A percentile compares a stretch with the other conserved stretches of the same genome.
phyloP scores from a whole-genome alignment of 495 filamentous ascomycete genomes.

The Lasiosphaeria ovina region DNA sequence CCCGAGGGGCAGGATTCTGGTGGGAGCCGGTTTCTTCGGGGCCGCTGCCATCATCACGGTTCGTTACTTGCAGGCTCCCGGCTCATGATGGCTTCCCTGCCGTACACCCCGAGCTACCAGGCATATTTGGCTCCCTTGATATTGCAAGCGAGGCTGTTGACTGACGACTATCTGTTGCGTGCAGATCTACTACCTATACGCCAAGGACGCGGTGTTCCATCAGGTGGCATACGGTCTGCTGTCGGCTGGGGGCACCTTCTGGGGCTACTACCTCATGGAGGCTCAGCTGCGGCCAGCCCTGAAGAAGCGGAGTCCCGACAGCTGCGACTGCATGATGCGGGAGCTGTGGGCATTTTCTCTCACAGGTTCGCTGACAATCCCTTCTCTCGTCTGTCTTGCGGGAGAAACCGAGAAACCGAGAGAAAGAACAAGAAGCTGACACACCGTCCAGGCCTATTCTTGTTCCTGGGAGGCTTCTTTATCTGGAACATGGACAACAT shows the following conservation, averaged over 20 bases:
- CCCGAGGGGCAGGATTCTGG: conserved; percentile 46
- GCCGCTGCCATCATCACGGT: conserved; percentile 78
- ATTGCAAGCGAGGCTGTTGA: background rate
- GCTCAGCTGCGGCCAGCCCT: conserved; percentile 63
- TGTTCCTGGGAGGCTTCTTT: conserved; percentile 80
- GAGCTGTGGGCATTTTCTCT: conserved; percentile 61
- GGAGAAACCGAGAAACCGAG: background rate
- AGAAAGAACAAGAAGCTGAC: background rate
- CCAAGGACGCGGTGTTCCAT: conserved; percentile 90
- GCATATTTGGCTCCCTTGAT: background rate
- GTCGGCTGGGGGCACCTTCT: conserved; percentile 72
- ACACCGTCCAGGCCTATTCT: conserved; percentile 51
- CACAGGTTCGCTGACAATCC: conserved; percentile 30
- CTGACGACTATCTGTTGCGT: background rate
- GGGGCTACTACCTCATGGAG: conserved; percentile 92
- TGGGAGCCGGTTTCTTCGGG: conserved; percentile 60
- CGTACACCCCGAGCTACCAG: no score
- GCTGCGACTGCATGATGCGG: conserved; percentile 71
- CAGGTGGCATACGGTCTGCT: conserved; percentile 83
- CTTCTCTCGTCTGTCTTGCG: background rate
- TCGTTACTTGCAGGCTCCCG: conserved; percentile 9
- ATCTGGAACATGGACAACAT: conserved; percentile 87
- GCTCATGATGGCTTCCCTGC: no score
- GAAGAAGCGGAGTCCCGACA: conserved; percentile 43
- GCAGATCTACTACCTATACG: conserved; percentile 82